These are phyloP conservation scores for Neopestalotiopsis sp. DNA, from an alignment of 2,329 filamentous ascomycete genomes.

Conservation along the genomic window DNA sequence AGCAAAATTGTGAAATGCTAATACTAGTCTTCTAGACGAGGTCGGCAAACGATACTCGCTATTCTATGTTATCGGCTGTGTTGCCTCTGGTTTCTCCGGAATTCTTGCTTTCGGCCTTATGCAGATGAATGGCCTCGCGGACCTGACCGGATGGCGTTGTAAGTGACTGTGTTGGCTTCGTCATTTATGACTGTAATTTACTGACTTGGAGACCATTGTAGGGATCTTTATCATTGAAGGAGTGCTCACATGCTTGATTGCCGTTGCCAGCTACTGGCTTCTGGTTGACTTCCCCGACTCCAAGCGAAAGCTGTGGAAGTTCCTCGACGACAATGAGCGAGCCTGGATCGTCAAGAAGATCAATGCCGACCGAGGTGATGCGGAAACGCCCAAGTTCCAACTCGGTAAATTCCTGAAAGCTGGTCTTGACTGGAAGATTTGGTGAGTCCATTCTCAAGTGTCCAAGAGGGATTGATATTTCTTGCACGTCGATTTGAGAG, in stretches of 20 bases:
- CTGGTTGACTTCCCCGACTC: slow-evolving; percentile 57
- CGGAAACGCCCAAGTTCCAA: slow-evolving; percentile 51
- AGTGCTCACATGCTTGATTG: slow-evolving; percentile 56
- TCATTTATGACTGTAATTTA: not conserved
- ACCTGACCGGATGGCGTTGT: slow-evolving; percentile 68
- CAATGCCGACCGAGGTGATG: slow-evolving; percentile 51
- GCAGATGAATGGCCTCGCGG: slow-evolving; percentile 63
- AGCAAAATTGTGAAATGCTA: not conserved
- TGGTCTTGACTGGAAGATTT: slow-evolving; percentile 27
- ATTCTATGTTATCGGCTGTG: slow-evolving; percentile 72
- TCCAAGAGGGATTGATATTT: too few relatives aligned
- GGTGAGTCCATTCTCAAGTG: slow-evolving; percentile 6
- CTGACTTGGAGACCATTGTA: not conserved
- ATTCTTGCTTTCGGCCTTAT: slow-evolving; percentile 74
- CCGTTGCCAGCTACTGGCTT: slow-evolving; percentile 42
- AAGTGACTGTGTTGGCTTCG: slow-evolving; percentile 50
- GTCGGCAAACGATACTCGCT: slow-evolving; percentile 71
- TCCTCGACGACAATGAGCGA: slow-evolving; percentile 45
- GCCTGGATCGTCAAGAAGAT: slow-evolving; percentile 44
- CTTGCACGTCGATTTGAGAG: not conserved
- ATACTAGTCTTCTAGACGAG: slow-evolving; percentile 52
- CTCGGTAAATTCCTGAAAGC: slow-evolving; percentile 40
- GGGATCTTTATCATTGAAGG: slow-evolving; percentile 47
- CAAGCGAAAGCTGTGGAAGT: slow-evolving; percentile 41
- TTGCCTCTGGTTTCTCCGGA: slow-evolving; percentile 69